Evolutionary conservation across 495 filamentous ascomycete species (phyloP).

Genomic region (Amphirosellinia nigrospora): DNA sequence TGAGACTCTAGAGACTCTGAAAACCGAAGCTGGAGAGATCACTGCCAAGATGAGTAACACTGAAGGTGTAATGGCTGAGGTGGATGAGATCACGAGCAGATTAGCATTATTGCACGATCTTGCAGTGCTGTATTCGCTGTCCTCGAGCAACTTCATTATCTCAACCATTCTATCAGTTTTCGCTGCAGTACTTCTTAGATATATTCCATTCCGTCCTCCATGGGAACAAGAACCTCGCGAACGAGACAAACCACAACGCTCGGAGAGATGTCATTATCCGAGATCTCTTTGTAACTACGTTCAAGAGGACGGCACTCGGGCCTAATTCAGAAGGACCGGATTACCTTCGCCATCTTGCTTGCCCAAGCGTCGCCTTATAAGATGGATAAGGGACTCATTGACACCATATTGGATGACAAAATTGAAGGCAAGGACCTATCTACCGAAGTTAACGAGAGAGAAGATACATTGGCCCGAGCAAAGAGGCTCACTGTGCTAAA

Average conservation of each 20-base stretch:
- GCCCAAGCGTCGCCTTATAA: conserved; percentile 91
- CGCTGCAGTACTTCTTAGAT: conserved; percentile 94
- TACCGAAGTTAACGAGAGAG: conserved; percentile 63
- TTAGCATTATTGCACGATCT: conserved; percentile 87
- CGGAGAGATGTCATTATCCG: conserved; percentile 86
- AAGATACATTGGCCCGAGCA: conserved; percentile 72
- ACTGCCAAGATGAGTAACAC: conserved; percentile 95
- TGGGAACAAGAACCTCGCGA: conserved; percentile 73
- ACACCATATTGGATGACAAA: conserved; percentile 80
- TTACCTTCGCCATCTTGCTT: conserved; percentile 94
- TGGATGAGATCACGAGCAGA: conserved; percentile 93
- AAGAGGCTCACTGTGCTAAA: conserved; percentile 76
- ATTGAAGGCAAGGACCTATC: conserved; percentile 81
- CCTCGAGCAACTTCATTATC: conserved; percentile 93
- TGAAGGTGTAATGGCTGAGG: conserved; percentile 96
- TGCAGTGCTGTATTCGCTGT: conserved; percentile 98
- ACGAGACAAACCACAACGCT: conserved; percentile 73
- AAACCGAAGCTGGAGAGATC: conserved; percentile 96
- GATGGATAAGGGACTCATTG: conserved; percentile 89
- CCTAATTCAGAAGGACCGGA: conserved; percentile 89
- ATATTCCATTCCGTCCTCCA: conserved; percentile 95
- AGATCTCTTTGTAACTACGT: conserved; percentile 89
- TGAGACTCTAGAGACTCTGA: conserved; percentile 95
- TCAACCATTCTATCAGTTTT: conserved; percentile 99
- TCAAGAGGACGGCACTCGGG: conserved; percentile 92